Evolutionary conservation across 176 grass and related monocot genomes (phyloP).

Genomic region (Luzula sylvatica): DNA sequence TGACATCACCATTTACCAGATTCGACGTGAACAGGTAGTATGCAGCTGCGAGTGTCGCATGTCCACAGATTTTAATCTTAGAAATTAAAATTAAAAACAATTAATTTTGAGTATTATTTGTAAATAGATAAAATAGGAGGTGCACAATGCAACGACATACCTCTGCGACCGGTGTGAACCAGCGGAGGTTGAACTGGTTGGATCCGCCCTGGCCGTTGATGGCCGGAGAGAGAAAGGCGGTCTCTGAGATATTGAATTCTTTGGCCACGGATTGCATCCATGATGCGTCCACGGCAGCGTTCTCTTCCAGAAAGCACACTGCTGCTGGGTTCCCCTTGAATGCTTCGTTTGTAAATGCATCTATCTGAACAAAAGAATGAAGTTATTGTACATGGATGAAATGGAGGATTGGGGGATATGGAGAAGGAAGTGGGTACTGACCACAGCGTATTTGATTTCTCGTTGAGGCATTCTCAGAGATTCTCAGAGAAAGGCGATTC

Average conservation of each 20-base stretch:
- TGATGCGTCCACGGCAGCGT: conserved; percentile 21
- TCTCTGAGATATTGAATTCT: conserved; percentile 68
- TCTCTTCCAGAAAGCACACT: conserved; percentile 28
- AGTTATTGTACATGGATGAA: neutral
- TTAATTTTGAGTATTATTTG: neutral
- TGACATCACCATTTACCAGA: conserved; percentile 17
- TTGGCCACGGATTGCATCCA: conserved; percentile 69
- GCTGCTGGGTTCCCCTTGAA: conserved; percentile 49
- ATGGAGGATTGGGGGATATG: neutral
- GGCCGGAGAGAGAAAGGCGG: too few relatives aligned
- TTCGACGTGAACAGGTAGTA: conserved; percentile 43
- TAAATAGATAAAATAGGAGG: neutral
- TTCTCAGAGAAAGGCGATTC: too few relatives aligned
- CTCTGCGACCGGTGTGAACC: conserved; percentile 63
- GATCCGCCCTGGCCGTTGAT: conserved; percentile 1
- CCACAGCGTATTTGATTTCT: conserved; percentile 33
- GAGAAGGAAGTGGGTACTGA: conserved; percentile 2
- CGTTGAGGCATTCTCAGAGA: conserved; percentile 30
- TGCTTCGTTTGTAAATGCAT: conserved; percentile 31
- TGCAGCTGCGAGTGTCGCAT: conserved; percentile 53
- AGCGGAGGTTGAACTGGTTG: conserved; percentile 42
- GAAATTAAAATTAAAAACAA: neutral
- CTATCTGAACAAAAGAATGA: conserved; percentile 39
- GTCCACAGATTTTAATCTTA: conserved; percentile 36
- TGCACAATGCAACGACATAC: conserved; percentile 4